Evolutionary conservation across 2,329 filamentous ascomycete genomes (phyloP).

Genomic region (Hysterium pulicare): DNA sequence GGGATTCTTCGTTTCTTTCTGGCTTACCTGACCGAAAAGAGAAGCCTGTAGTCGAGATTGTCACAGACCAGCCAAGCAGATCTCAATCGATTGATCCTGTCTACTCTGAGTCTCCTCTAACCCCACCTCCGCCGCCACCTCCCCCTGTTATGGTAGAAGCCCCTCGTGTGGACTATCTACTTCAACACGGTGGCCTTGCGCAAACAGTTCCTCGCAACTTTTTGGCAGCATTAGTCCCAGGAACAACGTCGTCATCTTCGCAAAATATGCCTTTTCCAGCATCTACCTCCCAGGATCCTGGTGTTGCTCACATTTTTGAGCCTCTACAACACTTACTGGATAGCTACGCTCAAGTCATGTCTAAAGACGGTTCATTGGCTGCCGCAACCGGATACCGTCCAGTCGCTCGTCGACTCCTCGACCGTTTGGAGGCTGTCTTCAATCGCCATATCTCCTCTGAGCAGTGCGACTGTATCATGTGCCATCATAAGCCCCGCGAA

Average conservation of each 20-base stretch:
- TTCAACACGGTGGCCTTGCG: slow-evolving; percentile 80
- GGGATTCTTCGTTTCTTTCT: slow-evolving; percentile 35
- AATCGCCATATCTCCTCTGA: slow-evolving; percentile 85
- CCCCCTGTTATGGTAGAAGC: slow-evolving; percentile 62
- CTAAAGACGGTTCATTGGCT: slow-evolving; percentile 82
- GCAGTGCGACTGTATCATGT: slow-evolving; percentile 84
- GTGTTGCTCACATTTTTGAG: slow-evolving; percentile 72
- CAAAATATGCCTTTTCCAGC: slow-evolving; percentile 54
- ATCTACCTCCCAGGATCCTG: slow-evolving; percentile 41
- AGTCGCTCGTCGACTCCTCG: slow-evolving; percentile 83
- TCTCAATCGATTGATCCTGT: slow-evolving; percentile 31
- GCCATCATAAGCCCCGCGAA: slow-evolving; percentile 50
- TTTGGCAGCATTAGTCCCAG: slow-evolving; percentile 59
- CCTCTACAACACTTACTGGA: slow-evolving; percentile 81
- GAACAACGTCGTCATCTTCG: slow-evolving; percentile 58
- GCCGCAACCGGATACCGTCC: slow-evolving; percentile 95
- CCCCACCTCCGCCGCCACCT: slow-evolving; percentile 71
- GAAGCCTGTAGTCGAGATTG: slow-evolving; percentile 42
- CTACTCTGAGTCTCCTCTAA: slow-evolving; percentile 51
- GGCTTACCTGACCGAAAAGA: slow-evolving; percentile 31
- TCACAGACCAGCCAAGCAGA: slow-evolving; percentile 38
- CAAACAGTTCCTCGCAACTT: slow-evolving; percentile 71
- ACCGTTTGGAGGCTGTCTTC: slow-evolving; percentile 91
- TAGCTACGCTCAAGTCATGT: slow-evolving; percentile 78
- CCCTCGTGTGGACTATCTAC: slow-evolving; percentile 85